Conservation (phyloP, 495 filamentous ascomycete genomes). For the Clohesyomyces aquaticus region DNA sequence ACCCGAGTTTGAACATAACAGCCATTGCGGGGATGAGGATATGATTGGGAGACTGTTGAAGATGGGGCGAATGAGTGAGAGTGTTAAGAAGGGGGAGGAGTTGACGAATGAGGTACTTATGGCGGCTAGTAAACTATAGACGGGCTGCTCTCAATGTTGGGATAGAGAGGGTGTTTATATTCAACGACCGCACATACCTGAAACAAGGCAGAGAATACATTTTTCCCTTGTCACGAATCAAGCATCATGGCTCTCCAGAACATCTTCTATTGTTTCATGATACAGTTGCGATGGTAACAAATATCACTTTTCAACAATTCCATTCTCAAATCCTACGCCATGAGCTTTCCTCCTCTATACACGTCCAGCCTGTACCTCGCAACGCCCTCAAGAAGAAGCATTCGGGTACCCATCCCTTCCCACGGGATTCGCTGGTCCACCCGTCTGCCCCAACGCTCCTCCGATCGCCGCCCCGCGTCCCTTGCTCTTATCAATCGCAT, state of each 20-base stretch:
- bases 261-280: no score
- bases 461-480: conserved; percentile 42
- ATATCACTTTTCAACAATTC: no score
- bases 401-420: conserved; percentile 44
- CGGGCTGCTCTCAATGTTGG: no score
- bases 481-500: conserved; percentile 43
- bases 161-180: no score
- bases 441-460: conserved; percentile 47
- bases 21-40: conserved; percentile 77
- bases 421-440: conserved; percentile 49
- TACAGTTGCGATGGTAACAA: no score
- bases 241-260: no score
- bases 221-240: no score
- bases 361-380: no score
- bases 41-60: conserved; percentile 66
- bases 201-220: no score
- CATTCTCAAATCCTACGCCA: no score
- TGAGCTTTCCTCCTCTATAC: no score
- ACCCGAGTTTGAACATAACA: conserved; percentile 83
- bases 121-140: conserved; percentile 51
- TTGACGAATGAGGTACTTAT: conserved; percentile 63
- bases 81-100: conserved; percentile 56
- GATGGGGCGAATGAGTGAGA: conserved; percentile 64
- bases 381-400: background rate
- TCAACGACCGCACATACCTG: no score